phyloP scores from a whole-genome alignment of 208 protist species.

The Trypanosoma lewisi region DNA sequence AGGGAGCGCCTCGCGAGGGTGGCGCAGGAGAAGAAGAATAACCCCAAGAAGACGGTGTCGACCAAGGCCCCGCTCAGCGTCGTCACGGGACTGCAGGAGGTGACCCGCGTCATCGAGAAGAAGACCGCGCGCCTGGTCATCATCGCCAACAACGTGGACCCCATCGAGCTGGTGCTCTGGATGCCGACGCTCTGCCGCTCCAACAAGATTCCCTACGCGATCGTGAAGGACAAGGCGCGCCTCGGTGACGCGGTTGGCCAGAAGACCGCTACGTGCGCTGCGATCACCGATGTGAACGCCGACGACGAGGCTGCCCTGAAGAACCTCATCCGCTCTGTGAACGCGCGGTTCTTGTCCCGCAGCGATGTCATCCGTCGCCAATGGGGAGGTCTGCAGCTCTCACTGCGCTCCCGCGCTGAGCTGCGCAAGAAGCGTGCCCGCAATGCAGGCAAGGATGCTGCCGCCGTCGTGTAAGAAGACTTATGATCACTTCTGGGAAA shows the following conservation, averaged over 20 bases:
- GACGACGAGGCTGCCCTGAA: conserved; percentile 93
- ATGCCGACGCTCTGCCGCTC: conserved; percentile 99
- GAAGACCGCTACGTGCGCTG: conserved; percentile 96
- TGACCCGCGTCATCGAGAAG: conserved; percentile 97
- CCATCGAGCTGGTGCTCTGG: conserved; percentile 99
- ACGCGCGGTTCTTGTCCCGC: conserved; percentile 93
- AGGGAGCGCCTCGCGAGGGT: conserved; percentile 90
- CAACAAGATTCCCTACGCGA: conserved; percentile 99
- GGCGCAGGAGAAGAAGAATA: conserved; percentile 92
- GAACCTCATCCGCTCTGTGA: conserved; percentile 91
- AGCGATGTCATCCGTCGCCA: conserved; percentile 85
- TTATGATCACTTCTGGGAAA: too few species aligned
- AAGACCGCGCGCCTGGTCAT: conserved; percentile 99
- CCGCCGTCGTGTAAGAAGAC: conserved; percentile 4
- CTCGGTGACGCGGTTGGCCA: conserved; percentile 96
- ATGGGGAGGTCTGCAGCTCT: conserved; percentile 94
- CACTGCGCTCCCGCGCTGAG: conserved; percentile 71
- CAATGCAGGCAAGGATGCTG: conserved; percentile 61
- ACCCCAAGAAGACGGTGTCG: conserved; percentile 73
- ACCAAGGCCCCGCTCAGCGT: conserved; percentile 89
- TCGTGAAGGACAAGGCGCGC: conserved; percentile 99
- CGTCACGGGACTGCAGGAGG: conserved; percentile 97
- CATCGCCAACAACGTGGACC: conserved; percentile 99
- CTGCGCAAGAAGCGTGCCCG: too few species aligned
- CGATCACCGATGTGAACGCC: conserved; percentile 94